Base-by-base conservation (phyloP, 768 basidiomycete species). In the Pluteus cervinus region DNA sequence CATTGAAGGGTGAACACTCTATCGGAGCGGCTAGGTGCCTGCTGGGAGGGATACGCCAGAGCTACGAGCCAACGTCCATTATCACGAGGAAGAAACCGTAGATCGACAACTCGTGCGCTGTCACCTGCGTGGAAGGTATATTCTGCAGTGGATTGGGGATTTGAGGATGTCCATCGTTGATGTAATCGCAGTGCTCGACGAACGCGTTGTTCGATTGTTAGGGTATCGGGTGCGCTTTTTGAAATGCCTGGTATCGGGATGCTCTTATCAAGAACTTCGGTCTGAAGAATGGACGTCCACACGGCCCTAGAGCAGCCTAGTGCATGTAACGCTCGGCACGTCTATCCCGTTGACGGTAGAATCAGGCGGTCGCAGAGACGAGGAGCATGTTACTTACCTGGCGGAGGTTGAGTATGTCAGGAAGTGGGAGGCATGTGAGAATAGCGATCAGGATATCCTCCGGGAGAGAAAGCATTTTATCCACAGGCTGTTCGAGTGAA, bases 391-490 rank as follows among this genome's bases (percentile, higher is more conserved):
- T 39, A 46, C 63, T 40, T 33, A 76, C 80, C 59, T 63, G 60
- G 44, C 79, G 63, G 16, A 80, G 40, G 4, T 51, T 58, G 35
- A 71, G 50, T 5, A 81, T 54, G 40, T 69, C 68, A 3, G 42
- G 20, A 6, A 71, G 50, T 12, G 63, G 53, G 11, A 78, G 58
- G 43, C 68, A 50, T 5, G 47, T 41, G 41, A 77, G 53, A 33
- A 80, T 54, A 8, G 61, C 39, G 17, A 73, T 56, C 42, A 70
- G 53, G 36, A 81, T 45, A 42, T 81, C 77, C 24, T 61, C 52
- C 3, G 78, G 76, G 2, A 79, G 61, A 17, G 50, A 38, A 17
- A 40, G 22, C 53, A 49, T 54, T n/a, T n/a, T n/a, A n/a, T n/a
- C n/a, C n/a, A n/a, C n/a, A n/a, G 9, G 5, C 15, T 8, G 21